phyloP scores from a whole-genome alignment of 2,329 filamentous ascomycete genomes.

The Pseudogymnoascus sp. region DNA sequence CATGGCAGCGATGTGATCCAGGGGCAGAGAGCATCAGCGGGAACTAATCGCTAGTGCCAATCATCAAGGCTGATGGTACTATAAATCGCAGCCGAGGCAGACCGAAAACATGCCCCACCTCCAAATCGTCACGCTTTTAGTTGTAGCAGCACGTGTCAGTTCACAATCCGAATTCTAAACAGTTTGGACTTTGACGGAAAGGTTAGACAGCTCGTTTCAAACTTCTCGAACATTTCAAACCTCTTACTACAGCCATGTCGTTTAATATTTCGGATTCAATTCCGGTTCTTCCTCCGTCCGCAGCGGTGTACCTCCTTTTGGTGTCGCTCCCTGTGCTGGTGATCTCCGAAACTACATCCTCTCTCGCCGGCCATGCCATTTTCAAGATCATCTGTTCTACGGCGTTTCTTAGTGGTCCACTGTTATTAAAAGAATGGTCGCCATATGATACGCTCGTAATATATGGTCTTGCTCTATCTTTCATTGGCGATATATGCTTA shows the following conservation, averaged over 20 bases:
- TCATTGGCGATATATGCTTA: constrained; percentile 24
- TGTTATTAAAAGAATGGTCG: constrained; percentile 20
- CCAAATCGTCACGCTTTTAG: neutral
- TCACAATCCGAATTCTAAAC: neutral
- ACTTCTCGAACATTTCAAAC: neutral
- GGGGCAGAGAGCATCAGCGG: neutral
- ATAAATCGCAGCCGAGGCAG: neutral
- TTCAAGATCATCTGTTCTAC: constrained; percentile 28
- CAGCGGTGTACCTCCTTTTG: constrained; percentile 21
- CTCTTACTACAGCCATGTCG: neutral
- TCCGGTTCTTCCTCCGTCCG: constrained; percentile 20
- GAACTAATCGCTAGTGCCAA: neutral
- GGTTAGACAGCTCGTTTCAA: neutral
- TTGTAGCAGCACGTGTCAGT: neutral
- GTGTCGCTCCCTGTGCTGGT: constrained; percentile 23
- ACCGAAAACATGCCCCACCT: neutral
- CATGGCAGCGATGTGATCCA: neutral
- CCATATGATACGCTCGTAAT: constrained; percentile 21
- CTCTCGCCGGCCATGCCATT: constrained; percentile 22
- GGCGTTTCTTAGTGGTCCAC: constrained; percentile 24
- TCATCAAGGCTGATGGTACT: neutral
- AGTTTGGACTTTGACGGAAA: neutral
- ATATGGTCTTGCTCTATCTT: constrained; percentile 23
- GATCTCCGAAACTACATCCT: constrained; percentile 24
- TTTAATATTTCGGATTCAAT: neutral